phyloP scores from a whole-genome alignment of 73 alveolate genomes.

The Effrenium voratum region DNA sequence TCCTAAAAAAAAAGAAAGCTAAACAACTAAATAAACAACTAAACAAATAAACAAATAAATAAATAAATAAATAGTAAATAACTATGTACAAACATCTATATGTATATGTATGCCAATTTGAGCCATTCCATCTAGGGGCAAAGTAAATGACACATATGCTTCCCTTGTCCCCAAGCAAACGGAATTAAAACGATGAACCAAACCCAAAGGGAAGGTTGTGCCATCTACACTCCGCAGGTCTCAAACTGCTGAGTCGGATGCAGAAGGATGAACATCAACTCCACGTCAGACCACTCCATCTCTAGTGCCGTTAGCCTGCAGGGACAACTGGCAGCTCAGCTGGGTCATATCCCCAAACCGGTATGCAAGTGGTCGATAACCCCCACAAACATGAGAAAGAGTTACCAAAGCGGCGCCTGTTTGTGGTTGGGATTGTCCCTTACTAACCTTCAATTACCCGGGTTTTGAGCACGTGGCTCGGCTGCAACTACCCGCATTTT shows the following conservation, averaged over 20 bases:
- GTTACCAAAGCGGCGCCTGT: background rate
- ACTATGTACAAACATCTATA: too few relatives aligned
- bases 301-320: constrained; percentile 60
- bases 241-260: too few relatives aligned
- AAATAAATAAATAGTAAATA: background rate
- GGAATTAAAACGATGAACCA: too few relatives aligned
- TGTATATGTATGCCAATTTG: background rate
- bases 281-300: constrained; percentile 88
- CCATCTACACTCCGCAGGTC: too few relatives aligned
- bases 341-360: too few relatives aligned
- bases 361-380: too few relatives aligned
- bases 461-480: too few relatives aligned
- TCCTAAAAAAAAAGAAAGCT: background rate
- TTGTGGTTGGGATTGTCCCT: background rate
- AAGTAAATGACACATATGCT: too few relatives aligned
- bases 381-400: background rate
- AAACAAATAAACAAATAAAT: background rate
- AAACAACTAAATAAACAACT: background rate
- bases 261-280: constrained; percentile 80
- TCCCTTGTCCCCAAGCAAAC: too few relatives aligned
- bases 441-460: background rate
- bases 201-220: too few relatives aligned
- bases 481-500: too few relatives aligned
- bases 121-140: background rate
- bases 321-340: too few relatives aligned